phyloP scores from a whole-genome alignment of 192 early-diverging fungal species.

The Rhizophagus clarus region DNA sequence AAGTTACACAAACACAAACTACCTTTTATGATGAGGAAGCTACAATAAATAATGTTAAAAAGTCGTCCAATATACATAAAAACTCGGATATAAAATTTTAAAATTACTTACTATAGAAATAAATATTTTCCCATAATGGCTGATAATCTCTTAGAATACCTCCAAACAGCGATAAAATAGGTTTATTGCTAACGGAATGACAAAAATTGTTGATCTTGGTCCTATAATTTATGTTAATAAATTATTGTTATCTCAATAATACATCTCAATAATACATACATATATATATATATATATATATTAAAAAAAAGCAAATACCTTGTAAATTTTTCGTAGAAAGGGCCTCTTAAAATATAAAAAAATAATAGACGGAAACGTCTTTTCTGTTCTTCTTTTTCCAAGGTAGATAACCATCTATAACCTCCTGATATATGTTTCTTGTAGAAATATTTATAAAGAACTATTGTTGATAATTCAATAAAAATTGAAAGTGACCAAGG shows the following conservation, averaged over 20 bases:
- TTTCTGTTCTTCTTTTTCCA: conserved; percentile 81
- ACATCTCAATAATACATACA: too few species aligned
- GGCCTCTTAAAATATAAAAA: conserved; percentile 84
- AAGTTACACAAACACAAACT: neutral
- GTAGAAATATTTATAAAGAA: conserved; percentile 44
- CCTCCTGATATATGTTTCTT: conserved; percentile 25
- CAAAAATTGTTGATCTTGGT: conserved; percentile 65
- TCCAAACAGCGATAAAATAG: conserved; percentile 75
- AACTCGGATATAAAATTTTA: neutral
- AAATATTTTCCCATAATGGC: conserved; percentile 85
- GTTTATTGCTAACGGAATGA: conserved; percentile 68
- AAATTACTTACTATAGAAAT: conserved; percentile 74
- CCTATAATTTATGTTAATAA: conserved; percentile 36
- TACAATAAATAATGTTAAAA: neutral
- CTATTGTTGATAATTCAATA: conserved; percentile 64
- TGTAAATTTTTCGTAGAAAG: conserved; percentile 81
- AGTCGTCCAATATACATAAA: neutral
- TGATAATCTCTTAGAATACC: conserved; percentile 86
- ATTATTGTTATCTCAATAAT: neutral
- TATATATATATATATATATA: too few species aligned
- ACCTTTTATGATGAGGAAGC: neutral
- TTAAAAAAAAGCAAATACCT: conserved; percentile 51
- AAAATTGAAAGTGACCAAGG: conserved; percentile 84
- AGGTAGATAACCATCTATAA: conserved; percentile 38
- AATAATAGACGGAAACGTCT: conserved; percentile 72